These are phyloP conservation scores for Teunomyces cretensis DNA, from an alignment of 805 yeast genomes.

Conservation along the genomic window DNA sequence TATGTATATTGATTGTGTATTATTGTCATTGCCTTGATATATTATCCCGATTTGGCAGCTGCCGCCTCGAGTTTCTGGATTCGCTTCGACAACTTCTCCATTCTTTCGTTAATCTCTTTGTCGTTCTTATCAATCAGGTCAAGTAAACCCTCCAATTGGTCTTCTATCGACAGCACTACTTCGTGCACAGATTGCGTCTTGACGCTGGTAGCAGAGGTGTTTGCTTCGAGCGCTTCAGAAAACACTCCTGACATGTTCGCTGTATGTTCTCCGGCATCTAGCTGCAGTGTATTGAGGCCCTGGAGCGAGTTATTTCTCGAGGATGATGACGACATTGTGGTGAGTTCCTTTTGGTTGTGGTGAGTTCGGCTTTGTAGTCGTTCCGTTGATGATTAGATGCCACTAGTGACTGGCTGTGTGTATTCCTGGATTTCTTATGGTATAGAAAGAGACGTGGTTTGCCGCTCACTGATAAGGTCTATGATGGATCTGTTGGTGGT, in stretches of 20 bases:
- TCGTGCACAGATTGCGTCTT: slow-evolving; percentile 24
- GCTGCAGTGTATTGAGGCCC: slow-evolving; percentile 36
- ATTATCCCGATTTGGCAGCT: neutral
- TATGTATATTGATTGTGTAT: neutral
- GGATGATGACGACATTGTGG: neutral
- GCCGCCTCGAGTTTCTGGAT: slow-evolving; percentile 13
- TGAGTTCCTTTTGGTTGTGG: too few relatives aligned
- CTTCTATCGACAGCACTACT: slow-evolving; percentile 34
- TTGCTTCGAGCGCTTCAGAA: slow-evolving; percentile 9
- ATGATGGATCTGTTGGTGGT: too few relatives aligned
- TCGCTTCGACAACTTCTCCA: slow-evolving; percentile 23
- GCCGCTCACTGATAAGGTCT: too few relatives aligned
- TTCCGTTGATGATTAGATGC: too few relatives aligned
- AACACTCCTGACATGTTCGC: slow-evolving; percentile 1
- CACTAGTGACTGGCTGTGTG: too few relatives aligned
- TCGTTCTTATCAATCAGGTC: slow-evolving; percentile 26
- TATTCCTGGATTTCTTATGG: too few relatives aligned
- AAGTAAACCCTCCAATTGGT: slow-evolving; percentile 20
- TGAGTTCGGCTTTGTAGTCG: too few relatives aligned
- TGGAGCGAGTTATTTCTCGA: slow-evolving; percentile 9
- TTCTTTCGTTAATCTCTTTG: slow-evolving; percentile 23
- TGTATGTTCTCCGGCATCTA: slow-evolving; percentile 26
- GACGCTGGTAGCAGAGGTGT: neutral
- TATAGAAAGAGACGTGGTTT: too few relatives aligned
- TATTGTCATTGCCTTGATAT: neutral